Base-by-base conservation (phyloP, 2,329 filamentous ascomycete species). In the Sporothrix phasma region DNA sequence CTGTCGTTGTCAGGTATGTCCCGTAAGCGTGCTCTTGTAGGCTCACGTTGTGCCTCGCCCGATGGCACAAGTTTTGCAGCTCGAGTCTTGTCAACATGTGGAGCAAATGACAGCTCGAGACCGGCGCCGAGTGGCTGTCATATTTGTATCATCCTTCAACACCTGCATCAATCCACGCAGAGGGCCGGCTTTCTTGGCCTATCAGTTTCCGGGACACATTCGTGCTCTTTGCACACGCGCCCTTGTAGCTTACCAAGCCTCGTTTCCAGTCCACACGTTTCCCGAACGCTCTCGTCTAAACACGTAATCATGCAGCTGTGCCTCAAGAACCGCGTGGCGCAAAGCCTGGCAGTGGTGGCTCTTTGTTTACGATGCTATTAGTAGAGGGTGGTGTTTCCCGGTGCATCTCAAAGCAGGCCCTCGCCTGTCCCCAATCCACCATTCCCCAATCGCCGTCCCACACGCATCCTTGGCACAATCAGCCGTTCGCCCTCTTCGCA, bases 291-390 rank as follows among this genome's bases (percentile, higher is more conserved):
- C 34, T 43, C 60, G 34, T 31, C 60, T 46, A 53, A 43, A 51
- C 60, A 62, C 61, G 61, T 54, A 62, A 22, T 17, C 37, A 45
- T 51, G 59, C 59, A 51, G 45, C 45, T 41, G 45, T 51, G 59
- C 59, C 59, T 29, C 15, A 39, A 10, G 5, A n/a, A 7, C 29
- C 17, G 26, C 24, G 26, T 5, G 15, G 5, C 29, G 26, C 10
- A 54, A 41, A 39, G 22, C 46, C 34, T 31, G 60, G 60, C 13
- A 15, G 46, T 62, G 59, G 45, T 45, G 45, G 29, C 29, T 15
- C n/a, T 31, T 24, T 47, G n/a, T 37, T 47, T 17, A 47, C 3
- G 26, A 47, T 37, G 13, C n/a, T 13, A 24, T 49, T 47, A 43
- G 43, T 24, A 49, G 43, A 47, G 56, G 15, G 19, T 22, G 11